A percentile compares a stretch with the other conserved stretches of the same genome.
Conservation (phyloP, 805 yeast species). For the Metschnikowia colocasiae region DNA sequence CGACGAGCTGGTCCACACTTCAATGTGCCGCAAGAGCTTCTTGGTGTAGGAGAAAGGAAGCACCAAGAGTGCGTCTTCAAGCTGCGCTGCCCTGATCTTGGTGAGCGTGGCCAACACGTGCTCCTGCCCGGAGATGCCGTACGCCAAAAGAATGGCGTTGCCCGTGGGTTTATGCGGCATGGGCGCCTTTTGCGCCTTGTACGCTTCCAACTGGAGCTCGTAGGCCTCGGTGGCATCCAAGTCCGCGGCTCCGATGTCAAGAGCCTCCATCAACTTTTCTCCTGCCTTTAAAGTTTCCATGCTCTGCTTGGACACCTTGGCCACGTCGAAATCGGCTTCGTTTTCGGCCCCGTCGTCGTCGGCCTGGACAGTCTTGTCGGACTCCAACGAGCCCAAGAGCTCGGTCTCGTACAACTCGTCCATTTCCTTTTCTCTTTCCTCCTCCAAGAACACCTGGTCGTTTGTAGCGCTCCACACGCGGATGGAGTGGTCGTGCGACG, state of each 20-base stretch:
- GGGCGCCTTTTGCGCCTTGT: conserved; percentile 36
- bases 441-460: conserved; percentile 94
- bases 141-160: conserved; percentile 71
- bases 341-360: conserved; percentile 39
- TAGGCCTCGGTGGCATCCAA: conserved; percentile 54
- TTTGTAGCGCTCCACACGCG: conserved; percentile 92
- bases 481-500: conserved; percentile 90
- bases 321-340: conserved; percentile 50
- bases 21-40: conserved; percentile 67
- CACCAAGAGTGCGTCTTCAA: conserved; percentile 89
- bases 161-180: conserved; percentile 60
- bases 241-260: conserved; percentile 77
- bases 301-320: conserved; percentile 75
- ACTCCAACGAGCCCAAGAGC: conserved; percentile 40
- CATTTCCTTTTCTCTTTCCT: conserved; percentile 92
- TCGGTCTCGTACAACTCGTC: conserved; percentile 89
- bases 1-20: conserved; percentile 60
- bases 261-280: conserved; percentile 86
- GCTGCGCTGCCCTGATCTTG: conserved; percentile 75
- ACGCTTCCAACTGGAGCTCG: conserved; percentile 39
- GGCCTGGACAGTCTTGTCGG: conserved; percentile 3
- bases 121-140: conserved; percentile 66
- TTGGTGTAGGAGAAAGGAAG: conserved; percentile 83
- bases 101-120: conserved; percentile 71
- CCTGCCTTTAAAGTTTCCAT: conserved; percentile 92